phyloP scores from a whole-genome alignment of 306 rosid genomes.

The Comarum palustre region DNA sequence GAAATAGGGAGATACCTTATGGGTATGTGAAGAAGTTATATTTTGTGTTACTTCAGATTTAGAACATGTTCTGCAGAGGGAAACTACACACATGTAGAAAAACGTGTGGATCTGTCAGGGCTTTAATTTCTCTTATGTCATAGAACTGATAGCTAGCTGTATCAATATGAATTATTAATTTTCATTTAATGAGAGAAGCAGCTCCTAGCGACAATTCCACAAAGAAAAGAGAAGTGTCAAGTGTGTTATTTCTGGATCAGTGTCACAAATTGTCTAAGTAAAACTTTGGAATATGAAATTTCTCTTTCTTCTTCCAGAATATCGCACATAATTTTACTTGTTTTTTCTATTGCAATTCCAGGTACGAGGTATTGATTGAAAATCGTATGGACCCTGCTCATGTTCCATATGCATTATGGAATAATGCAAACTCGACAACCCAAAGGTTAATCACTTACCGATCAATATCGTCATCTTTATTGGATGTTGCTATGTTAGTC shows the following conservation, averaged over 20 bases:
- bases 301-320: neutral
- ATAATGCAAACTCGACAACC: slow-evolving; percentile 47
- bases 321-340: neutral
- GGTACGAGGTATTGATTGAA: slow-evolving; percentile 86
- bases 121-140: neutral
- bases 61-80: neutral
- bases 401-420: slow-evolving; percentile 77
- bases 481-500: slow-evolving; percentile 8
- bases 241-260: neutral
- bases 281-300: neutral
- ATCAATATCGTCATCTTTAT: neutral
- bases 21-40: slow-evolving; percentile 45
- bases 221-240: neutral
- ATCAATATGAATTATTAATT: neutral
- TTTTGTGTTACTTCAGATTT: neutral
- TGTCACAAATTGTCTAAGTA: neutral
- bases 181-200: neutral
- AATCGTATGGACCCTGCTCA: slow-evolving; percentile 96
- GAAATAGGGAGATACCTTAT: slow-evolving; percentile 69
- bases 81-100: neutral
- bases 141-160: neutral
- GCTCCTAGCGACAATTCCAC: neutral
- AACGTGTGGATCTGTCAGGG: neutral
- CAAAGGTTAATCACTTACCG: slow-evolving; percentile 36
- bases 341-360: slow-evolving; percentile 36